These are phyloP conservation scores for Phialemoniopsis sp. DNA, from an alignment of 2,329 filamentous ascomycete genomes.

Conservation along the genomic window DNA sequence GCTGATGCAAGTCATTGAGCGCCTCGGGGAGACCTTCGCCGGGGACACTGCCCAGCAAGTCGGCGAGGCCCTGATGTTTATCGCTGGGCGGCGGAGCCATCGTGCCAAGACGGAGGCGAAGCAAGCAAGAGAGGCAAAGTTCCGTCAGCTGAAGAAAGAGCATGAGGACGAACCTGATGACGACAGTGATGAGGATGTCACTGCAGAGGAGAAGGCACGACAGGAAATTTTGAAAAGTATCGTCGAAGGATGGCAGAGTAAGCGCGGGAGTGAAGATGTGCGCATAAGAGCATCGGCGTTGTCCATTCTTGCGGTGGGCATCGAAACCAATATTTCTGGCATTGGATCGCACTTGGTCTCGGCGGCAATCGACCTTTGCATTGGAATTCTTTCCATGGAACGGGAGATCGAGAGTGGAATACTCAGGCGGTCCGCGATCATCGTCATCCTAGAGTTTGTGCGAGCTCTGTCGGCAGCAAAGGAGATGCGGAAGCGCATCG, in stretches of 20 bases:
- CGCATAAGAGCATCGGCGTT: constrained; percentile 66
- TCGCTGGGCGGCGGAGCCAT: constrained; percentile 60
- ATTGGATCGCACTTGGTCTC: constrained; percentile 49
- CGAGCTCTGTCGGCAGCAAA: constrained; percentile 52
- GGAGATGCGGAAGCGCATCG: constrained; percentile 38
- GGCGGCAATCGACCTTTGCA: constrained; percentile 56
- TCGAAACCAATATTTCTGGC: constrained; percentile 58
- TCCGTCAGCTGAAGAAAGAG: constrained; percentile 41
- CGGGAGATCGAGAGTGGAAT: constrained; percentile 56
- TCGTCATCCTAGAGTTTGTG: constrained; percentile 60
- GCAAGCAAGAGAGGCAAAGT: constrained; percentile 46
- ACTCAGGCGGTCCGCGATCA: constrained; percentile 60
- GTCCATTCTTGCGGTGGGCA: constrained; percentile 54
- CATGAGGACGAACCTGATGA: constrained; percentile 52
- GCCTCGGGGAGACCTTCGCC: constrained; percentile 50
- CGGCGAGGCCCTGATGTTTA: constrained; percentile 54
- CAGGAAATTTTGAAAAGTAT: constrained; percentile 54
- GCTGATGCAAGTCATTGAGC: constrained; percentile 59
- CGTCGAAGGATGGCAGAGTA: constrained; percentile 64
- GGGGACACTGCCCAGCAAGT: constrained; percentile 48
- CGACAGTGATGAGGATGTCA: constrained; percentile 44
- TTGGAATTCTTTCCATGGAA: constrained; percentile 62
- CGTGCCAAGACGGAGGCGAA: constrained; percentile 55
- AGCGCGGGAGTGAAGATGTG: constrained; percentile 63
- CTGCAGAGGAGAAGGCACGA: constrained; percentile 36